These are phyloP conservation scores for Aaosphaeria arxii DNA, from an alignment of 2,329 filamentous ascomycete species.

Conservation along the genomic window DNA sequence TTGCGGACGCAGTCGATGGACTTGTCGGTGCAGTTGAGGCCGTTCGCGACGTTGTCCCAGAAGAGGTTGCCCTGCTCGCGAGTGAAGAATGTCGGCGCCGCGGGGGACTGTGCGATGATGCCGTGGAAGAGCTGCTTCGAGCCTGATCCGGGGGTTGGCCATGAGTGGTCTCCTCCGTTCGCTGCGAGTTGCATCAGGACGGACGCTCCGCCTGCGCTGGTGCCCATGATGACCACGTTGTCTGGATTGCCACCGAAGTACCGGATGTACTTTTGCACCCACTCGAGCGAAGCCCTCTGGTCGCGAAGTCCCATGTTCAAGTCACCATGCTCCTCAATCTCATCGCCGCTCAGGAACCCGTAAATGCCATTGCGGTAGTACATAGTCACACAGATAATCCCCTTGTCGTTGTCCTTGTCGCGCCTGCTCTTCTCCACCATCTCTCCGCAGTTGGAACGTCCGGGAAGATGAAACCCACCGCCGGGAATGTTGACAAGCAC, in stretches of 20 bases:
- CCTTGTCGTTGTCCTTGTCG: slow-evolving; percentile 24
- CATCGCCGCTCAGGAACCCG: slow-evolving; percentile 43
- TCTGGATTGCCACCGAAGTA: slow-evolving; percentile 47
- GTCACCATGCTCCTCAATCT: slow-evolving; percentile 35
- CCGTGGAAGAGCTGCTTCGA: slow-evolving; percentile 29
- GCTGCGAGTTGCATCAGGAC: slow-evolving; percentile 27
- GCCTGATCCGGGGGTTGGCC: slow-evolving; percentile 23
- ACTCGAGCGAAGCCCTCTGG: slow-evolving; percentile 39
- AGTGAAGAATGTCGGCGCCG: slow-evolving; percentile 32
- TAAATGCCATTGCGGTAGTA: slow-evolving; percentile 41
- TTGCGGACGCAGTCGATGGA: slow-evolving; percentile 22
- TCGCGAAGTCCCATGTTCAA: slow-evolving; percentile 37
- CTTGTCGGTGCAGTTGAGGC: slow-evolving; percentile 29
- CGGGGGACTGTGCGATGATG: slow-evolving; percentile 28
- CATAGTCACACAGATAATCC: slow-evolving; percentile 30
- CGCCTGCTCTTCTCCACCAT: slow-evolving; percentile 28
- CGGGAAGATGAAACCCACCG: slow-evolving; percentile 41
- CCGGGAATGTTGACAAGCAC: slow-evolving; percentile 48
- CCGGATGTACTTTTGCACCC: slow-evolving; percentile 41
- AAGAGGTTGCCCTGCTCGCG: slow-evolving; percentile 28
- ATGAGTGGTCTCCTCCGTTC: slow-evolving; percentile 27
- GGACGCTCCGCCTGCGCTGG: slow-evolving; percentile 30
- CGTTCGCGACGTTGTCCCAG: slow-evolving; percentile 26
- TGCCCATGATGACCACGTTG: slow-evolving; percentile 46
- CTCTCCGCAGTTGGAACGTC: slow-evolving; percentile 27